Evolutionary conservation across 768 basidiomycete species (phyloP), one percentile per base, ranked within the genome.

Genomic region (Candolleomyces efflorescens): DNA sequence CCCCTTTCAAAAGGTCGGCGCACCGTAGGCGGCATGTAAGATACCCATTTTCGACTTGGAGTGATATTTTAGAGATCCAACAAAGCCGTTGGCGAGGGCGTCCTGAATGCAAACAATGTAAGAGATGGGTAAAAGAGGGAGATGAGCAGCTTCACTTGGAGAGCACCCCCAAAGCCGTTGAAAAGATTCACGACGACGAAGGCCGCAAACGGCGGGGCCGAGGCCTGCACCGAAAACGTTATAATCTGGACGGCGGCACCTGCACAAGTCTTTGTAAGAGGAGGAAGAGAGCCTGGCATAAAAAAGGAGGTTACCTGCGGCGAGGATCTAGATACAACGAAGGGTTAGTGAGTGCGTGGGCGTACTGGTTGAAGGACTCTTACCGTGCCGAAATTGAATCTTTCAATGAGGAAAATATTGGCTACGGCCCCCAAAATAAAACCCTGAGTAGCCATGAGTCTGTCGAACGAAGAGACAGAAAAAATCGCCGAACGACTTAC

Each of bases 61-160:
- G 44, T 84, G 78, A 18, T 78, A 71, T 60, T 78, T 78, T 7
- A 89, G 69, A 44, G 73, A 77, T 4, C 85, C 87, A 11, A 91
- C 81, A 59, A 81, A 90, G 7, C 83, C 86, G 63, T 88, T 87
- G 1, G 86, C 80, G 69, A 88, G 87, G 0, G 87, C 87, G 59
- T 89, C 84, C 84, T 89, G 48, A 13, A n/a, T 47, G 23, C 4
- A 27, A 23, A 51, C 18, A 12, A 11, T 3, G 18, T 26, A 11
- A 22, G 17, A 24, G 53, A 54, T 36, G 27, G 24, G 24, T 15
- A 23, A 24, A 22, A 12, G 32, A 51, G 18, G 51, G 23, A n/a
- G 49, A 24, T 49, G 9, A 22, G n/a, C 36, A 37, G 18, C 18
- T 5, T 39, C 57, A 83, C 86, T 72, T 78, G 74, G 5, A 80